Percentiles rank a stretch among this genome's conserved stretches.
These are phyloP conservation scores for Paracorniculantispora psalliotae DNA, from an alignment of 2,329 filamentous ascomycete genomes.

Conservation along the genomic window DNA sequence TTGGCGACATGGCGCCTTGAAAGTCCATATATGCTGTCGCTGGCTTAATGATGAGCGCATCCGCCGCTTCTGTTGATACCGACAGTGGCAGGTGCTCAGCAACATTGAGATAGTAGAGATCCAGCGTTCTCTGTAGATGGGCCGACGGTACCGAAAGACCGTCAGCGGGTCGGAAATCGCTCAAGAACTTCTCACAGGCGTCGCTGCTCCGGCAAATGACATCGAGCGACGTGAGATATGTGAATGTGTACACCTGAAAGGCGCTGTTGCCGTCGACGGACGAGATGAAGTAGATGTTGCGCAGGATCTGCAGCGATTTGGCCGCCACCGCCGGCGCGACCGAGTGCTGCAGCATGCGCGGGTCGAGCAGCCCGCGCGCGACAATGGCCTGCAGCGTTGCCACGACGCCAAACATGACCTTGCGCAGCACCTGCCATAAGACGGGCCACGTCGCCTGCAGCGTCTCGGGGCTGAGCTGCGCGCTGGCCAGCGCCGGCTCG, in stretches of 20 bases:
- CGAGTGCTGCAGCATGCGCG: slow-evolving; percentile 36
- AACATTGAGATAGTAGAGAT: slow-evolving; percentile 83
- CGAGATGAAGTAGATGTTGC: slow-evolving; percentile 78
- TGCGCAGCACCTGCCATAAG: slow-evolving; percentile 71
- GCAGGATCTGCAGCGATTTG: slow-evolving; percentile 67
- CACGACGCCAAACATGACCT: slow-evolving; percentile 69
- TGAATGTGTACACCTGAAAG: slow-evolving; percentile 82
- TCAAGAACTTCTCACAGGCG: slow-evolving; percentile 62
- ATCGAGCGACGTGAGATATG: slow-evolving; percentile 77
- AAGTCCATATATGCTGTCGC: slow-evolving; percentile 66
- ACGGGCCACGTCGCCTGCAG: slow-evolving; percentile 61
- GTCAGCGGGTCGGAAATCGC: slow-evolving; percentile 47
- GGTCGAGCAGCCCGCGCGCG: slow-evolving; percentile 55
- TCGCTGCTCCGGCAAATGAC: slow-evolving; percentile 67
- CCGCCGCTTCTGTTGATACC: slow-evolving; percentile 61
- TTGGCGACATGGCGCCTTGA: slow-evolving; percentile 37
- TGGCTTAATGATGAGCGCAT: slow-evolving; percentile 68
- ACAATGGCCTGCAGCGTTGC: slow-evolving; percentile 71
- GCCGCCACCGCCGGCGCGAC: slow-evolving; percentile 60
- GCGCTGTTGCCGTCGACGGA: slow-evolving; percentile 65
- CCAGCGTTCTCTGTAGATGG: slow-evolving; percentile 62
- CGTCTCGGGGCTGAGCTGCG: slow-evolving; percentile 60
- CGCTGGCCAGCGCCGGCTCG: slow-evolving; percentile 61
- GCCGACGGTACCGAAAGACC: slow-evolving; percentile 25
- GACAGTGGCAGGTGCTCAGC: slow-evolving; percentile 76